Percentiles rank a stretch among this genome's conserved stretches.
Evolutionary conservation across 768 basidiomycete species (phyloP).

Genomic region (Boletus coccyginus): DNA sequence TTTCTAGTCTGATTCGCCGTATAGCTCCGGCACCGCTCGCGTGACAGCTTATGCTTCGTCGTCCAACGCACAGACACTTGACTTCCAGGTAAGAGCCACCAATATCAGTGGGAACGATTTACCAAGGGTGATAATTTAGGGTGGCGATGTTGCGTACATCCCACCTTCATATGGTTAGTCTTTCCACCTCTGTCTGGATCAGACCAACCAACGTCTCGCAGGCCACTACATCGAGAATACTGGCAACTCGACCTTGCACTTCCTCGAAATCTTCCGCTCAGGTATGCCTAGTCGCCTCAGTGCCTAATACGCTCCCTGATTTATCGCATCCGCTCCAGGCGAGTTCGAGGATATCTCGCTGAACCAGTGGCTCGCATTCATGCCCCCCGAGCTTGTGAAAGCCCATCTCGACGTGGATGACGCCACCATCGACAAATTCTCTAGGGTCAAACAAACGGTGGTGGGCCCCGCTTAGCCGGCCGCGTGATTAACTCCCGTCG

Average conservation of each 20-base stretch:
- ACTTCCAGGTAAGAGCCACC: constrained; percentile 38
- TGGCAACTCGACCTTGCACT: constrained; percentile 54
- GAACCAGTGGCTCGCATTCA: constrained; percentile 61
- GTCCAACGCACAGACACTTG: constrained; percentile 40
- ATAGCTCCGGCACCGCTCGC: constrained; percentile 39
- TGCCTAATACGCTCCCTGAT: not conserved
- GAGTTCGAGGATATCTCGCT: constrained; percentile 56
- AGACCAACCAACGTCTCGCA: constrained; percentile 13
- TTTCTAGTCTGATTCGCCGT: not conserved
- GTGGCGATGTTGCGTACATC: constrained; percentile 27
- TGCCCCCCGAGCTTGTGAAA: constrained; percentile 56
- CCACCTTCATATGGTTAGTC: constrained; percentile 24
- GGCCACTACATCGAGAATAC: constrained; percentile 71
- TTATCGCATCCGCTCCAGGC: constrained; percentile 27
- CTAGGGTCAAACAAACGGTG: constrained; percentile 49
- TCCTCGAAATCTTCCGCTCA: constrained; percentile 62
- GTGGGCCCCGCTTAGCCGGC: constrained; percentile 32
- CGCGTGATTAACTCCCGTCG: not conserved
- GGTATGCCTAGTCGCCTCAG: constrained; percentile 27
- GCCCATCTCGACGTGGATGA: constrained; percentile 57
- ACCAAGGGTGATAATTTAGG: constrained; percentile 21
- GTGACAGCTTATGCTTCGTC: constrained; percentile 42
- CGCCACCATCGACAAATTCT: constrained; percentile 46
- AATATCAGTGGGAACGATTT: not conserved
- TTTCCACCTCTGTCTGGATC: not conserved